Percentiles rank a stretch among this genome's conserved stretches.
Conservation (phyloP, 208 protist genomes). For the Crithidia expoeki region DNA sequence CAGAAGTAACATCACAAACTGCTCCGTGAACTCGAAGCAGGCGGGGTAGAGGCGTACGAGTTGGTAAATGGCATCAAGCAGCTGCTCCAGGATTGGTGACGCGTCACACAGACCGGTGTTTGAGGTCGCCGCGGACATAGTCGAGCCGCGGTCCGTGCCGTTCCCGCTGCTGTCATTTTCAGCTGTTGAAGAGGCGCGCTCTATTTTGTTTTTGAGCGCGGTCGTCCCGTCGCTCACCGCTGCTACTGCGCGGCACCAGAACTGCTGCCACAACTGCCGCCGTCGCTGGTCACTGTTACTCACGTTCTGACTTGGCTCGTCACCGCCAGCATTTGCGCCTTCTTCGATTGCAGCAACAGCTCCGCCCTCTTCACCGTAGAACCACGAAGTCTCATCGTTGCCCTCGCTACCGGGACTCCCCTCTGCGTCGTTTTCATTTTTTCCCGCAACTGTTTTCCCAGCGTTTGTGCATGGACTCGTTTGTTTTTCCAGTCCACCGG, state of each 20-base stretch:
- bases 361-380: no score
- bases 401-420: no score
- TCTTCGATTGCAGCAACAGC: no score
- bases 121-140: background rate
- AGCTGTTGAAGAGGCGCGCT: background rate
- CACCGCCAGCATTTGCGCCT: no score
- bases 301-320: background rate
- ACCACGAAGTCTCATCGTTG: no score
- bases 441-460: no score
- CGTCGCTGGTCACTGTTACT: background rate
- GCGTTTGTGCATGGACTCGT: no score
- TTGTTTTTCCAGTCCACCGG: no score
- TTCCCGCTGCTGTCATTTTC: background rate
- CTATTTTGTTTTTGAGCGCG: conserved; percentile 2
- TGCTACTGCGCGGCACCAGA: background rate
- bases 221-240: conserved; percentile 1
- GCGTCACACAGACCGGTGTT: conserved; percentile 15
- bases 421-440: no score
- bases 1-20: conserved; percentile 74
- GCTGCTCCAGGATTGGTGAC: conserved; percentile 94
- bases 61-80: conserved; percentile 94
- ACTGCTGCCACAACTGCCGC: conserved; percentile 3
- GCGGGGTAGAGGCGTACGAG: conserved; percentile 87
- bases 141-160: background rate
- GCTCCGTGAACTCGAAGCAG: conserved; percentile 93